phyloP scores from a whole-genome alignment of 2,329 filamentous ascomycete genomes.

The Cercospora nicotianae region DNA sequence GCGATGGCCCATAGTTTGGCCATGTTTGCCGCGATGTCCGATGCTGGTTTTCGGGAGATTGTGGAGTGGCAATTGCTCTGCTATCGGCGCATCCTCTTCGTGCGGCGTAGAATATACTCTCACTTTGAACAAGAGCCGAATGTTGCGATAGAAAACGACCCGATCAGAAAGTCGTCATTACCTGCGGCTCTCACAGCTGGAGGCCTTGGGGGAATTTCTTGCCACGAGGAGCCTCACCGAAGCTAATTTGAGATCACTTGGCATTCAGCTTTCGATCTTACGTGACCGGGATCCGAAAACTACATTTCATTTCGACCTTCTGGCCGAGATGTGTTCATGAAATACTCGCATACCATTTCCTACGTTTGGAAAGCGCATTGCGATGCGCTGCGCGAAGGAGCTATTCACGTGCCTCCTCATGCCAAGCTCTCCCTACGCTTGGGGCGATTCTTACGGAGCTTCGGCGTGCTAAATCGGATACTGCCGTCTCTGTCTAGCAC shows the following conservation, averaged over 20 bases:
- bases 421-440: slow-evolving; percentile 1
- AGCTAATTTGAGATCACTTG: slow-evolving; percentile 12
- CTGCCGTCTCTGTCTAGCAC: neutral
- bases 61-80: neutral
- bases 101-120: neutral
- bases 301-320: neutral
- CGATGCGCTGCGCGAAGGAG: neutral
- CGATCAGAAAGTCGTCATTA: neutral
- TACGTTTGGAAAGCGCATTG: neutral
- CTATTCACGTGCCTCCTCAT: neutral
- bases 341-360: neutral
- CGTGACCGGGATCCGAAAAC: neutral
- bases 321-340: no score
- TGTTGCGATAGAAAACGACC: neutral
- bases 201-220: neutral
- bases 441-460: slow-evolving; percentile 1
- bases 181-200: neutral
- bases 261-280: slow-evolving; percentile 7
- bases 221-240: slow-evolving; percentile 5
- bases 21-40: neutral
- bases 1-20: slow-evolving; percentile 46
- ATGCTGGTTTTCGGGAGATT: neutral
- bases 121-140: neutral
- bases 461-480: neutral
- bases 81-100: slow-evolving; percentile 1